Percentiles rank a stretch among this genome's conserved stretches.
These are phyloP conservation scores for Neoboletus subvelutipes DNA, from an alignment of 768 basidiomycete species.

Conservation along the genomic window DNA sequence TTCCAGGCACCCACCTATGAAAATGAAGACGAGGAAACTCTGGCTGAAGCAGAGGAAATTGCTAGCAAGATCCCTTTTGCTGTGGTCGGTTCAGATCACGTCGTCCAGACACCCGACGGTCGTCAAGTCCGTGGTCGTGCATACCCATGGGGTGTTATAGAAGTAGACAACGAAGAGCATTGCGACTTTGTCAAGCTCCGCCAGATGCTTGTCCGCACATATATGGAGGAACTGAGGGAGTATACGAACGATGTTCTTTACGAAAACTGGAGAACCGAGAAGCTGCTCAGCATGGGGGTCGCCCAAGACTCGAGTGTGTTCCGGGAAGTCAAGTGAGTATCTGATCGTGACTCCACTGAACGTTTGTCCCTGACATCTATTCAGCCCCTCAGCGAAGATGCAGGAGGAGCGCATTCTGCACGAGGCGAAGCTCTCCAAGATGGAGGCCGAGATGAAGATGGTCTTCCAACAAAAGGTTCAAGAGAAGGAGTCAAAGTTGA, in stretches of 20 bases:
- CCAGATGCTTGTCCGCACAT: conserved; percentile 98
- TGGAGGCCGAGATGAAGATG: conserved; percentile 99
- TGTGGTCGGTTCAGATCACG: conserved; percentile 89
- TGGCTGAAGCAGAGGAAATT: conserved; percentile 97
- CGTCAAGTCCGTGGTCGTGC: conserved; percentile 91
- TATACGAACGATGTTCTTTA: conserved; percentile 95
- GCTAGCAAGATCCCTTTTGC: conserved; percentile 98
- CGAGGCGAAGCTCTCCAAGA: conserved; percentile 97
- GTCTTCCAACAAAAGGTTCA: conserved; percentile 99
- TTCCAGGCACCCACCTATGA: conserved; percentile 98
- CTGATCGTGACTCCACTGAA: background rate
- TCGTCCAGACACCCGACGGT: conserved; percentile 82
- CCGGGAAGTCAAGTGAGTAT: conserved; percentile 96
- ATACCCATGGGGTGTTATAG: conserved; percentile 99
- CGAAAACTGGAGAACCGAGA: conserved; percentile 98
- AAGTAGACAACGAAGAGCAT: conserved; percentile 99
- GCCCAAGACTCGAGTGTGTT: conserved; percentile 97
- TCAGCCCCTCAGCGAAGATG: conserved; percentile 90
- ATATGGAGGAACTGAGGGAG: conserved; percentile 99
- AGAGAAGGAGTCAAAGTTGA: conserved; percentile 98
- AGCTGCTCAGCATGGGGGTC: conserved; percentile 95
- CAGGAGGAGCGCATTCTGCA: conserved; percentile 96
- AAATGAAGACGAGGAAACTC: conserved; percentile 97
- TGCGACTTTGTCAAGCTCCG: conserved; percentile 99
- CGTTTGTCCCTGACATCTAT: conserved; percentile 16